Evolutionary conservation across 1,139 yeast species (phyloP).

Genomic region (Kurtzmaniella natalensis): DNA sequence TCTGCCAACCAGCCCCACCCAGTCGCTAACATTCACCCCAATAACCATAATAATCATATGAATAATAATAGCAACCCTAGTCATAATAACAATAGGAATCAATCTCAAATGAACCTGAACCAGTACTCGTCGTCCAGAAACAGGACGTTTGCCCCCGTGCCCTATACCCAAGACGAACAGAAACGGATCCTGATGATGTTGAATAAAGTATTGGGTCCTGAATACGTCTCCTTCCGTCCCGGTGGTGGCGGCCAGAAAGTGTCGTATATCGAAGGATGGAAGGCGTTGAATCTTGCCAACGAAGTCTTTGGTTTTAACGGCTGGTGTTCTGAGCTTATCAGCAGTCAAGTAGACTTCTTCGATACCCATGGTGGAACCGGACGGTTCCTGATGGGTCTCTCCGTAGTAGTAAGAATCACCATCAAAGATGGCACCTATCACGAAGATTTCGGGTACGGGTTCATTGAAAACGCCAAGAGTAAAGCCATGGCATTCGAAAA

Average conservation of each 20-base stretch:
- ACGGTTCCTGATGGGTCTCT: constrained; percentile 57
- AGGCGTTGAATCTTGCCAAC: constrained; percentile 71
- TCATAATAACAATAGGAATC: too few relatives aligned
- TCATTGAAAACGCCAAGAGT: constrained; percentile 64
- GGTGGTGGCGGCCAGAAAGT: constrained; percentile 71
- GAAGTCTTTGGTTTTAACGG: constrained; percentile 80
- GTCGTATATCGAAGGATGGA: constrained; percentile 79
- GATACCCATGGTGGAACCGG: constrained; percentile 57
- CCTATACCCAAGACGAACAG: constrained; percentile 39
- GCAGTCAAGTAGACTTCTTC: constrained; percentile 64
- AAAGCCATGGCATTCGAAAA: constrained; percentile 77
- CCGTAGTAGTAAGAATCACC: constrained; percentile 68
- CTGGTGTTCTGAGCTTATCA: constrained; percentile 69
- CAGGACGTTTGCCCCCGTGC: constrained; percentile 20
- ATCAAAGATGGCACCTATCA: constrained; percentile 71
- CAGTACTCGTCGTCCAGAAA: constrained; percentile 8
- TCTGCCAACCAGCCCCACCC: constrained; percentile 8
- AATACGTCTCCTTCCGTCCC: constrained; percentile 75
- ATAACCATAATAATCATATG: constrained; percentile 4
- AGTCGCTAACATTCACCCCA: constrained; percentile 3
- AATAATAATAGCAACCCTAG: too few relatives aligned
- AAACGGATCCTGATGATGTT: constrained; percentile 38
- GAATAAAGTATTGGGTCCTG: constrained; percentile 79
- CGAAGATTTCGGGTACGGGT: constrained; percentile 82
- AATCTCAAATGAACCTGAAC: constrained; percentile 6